Evolutionary conservation across 495 filamentous ascomycete species (phyloP).

Genomic region (Penicillium fimorum): DNA sequence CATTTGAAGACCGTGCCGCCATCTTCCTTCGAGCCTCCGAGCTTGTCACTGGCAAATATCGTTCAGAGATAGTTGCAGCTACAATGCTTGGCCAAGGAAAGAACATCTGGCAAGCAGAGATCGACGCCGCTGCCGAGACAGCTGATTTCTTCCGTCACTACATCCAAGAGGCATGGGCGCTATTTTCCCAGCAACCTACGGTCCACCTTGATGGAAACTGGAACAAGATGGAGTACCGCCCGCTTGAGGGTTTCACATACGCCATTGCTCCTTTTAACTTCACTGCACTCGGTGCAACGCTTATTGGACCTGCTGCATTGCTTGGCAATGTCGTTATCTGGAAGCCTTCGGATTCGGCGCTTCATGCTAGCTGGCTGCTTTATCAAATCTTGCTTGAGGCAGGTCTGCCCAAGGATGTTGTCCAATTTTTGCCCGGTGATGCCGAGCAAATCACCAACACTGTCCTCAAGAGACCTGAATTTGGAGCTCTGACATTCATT

Average conservation of each 20-base stretch:
- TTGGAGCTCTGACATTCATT: constrained; percentile 76
- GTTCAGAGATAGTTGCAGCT: constrained; percentile 85
- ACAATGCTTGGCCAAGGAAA: constrained; percentile 96
- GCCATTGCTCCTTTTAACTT: constrained; percentile 48
- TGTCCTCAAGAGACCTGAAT: constrained; percentile 64
- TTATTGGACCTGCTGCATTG: constrained; percentile 69
- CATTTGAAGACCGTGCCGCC: constrained; percentile 84
- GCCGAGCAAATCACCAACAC: constrained; percentile 69
- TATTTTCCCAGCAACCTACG: constrained; percentile 71
- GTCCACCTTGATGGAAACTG: constrained; percentile 53
- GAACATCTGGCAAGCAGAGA: constrained; percentile 95
- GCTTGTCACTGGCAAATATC: constrained; percentile 80
- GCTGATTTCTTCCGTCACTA: constrained; percentile 84
- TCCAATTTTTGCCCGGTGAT: constrained; percentile 79
- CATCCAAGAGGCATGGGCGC: constrained; percentile 68
- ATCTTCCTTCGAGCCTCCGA: constrained; percentile 91
- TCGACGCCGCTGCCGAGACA: constrained; percentile 86
- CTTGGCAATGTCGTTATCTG: constrained; percentile 83
- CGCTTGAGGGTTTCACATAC: constrained; percentile 68
- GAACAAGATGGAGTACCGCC: constrained; percentile 75
- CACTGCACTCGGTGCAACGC: constrained; percentile 80
- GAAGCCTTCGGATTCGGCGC: constrained; percentile 80
- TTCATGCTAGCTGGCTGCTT: constrained; percentile 70
- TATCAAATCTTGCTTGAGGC: constrained; percentile 80
- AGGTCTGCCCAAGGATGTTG: constrained; percentile 72